Conservation (phyloP, 495 filamentous ascomycete species). For the Hyaloscypha variabilis region DNA sequence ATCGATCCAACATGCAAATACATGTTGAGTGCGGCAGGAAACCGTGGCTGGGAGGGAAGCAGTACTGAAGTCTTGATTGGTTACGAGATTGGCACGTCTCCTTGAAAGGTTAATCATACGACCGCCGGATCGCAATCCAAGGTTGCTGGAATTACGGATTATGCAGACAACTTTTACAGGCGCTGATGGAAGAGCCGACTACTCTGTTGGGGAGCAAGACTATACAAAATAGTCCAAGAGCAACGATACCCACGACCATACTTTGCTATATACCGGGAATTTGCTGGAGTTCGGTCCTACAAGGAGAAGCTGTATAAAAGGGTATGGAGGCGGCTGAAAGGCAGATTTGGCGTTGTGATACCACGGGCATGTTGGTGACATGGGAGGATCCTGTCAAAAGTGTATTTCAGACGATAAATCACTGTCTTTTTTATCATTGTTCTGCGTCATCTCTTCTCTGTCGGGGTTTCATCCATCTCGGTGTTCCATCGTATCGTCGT, state of each 20-base stretch:
- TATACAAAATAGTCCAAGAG: not conserved
- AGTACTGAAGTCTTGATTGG: slow-evolving; percentile 90
- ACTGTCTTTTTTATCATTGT: not conserved
- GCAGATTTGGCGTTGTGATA: not conserved
- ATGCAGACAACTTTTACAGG: too few relatives aligned
- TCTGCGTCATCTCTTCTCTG: not conserved
- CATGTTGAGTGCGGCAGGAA: slow-evolving; percentile 89
- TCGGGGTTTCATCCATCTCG: too few relatives aligned
- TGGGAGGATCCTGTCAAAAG: not conserved
- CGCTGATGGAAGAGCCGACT: too few relatives aligned
- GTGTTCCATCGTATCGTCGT: too few relatives aligned
- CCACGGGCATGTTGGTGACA: not conserved
- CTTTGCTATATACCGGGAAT: not conserved
- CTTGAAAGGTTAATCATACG: slow-evolving; percentile 1
- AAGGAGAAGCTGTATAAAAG: not conserved
- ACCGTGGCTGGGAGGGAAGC: slow-evolving; percentile 93
- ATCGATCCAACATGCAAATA: slow-evolving; percentile 87
- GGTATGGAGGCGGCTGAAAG: not conserved
- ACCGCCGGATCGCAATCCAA: not conserved
- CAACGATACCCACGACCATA: not conserved
- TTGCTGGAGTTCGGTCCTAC: not conserved
- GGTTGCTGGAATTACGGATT: not conserved
- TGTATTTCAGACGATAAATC: not conserved
- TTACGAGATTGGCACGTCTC: slow-evolving; percentile 76
- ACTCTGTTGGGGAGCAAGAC: too few relatives aligned